These are phyloP conservation scores for Hagleromyces aurorensis DNA, from an alignment of 805 yeast genomes.

Conservation along the genomic window DNA sequence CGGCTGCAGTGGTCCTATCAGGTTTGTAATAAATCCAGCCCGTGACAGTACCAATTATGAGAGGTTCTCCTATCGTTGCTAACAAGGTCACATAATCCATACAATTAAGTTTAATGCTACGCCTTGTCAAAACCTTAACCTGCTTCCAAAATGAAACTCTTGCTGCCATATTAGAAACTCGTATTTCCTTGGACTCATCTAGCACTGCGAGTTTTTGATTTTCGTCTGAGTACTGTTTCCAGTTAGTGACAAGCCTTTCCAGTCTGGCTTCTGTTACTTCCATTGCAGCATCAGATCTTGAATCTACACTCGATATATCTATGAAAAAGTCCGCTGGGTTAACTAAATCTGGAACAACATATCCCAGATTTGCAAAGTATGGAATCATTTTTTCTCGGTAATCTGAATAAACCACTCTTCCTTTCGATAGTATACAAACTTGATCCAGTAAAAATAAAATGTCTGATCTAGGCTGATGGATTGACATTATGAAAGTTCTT, in stretches of 20 bases:
- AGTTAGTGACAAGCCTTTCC: slow-evolving; percentile 28
- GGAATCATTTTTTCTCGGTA: slow-evolving; percentile 37
- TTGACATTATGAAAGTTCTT: slow-evolving; percentile 64
- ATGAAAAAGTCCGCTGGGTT: slow-evolving; percentile 59
- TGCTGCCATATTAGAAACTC: slow-evolving; percentile 20
- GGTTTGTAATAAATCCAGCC: slow-evolving; percentile 78
- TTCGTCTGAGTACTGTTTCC: slow-evolving; percentile 28
- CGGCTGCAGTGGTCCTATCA: slow-evolving; percentile 33
- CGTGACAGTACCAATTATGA: slow-evolving; percentile 48
- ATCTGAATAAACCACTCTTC: slow-evolving; percentile 44
- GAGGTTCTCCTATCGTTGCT: slow-evolving; percentile 39
- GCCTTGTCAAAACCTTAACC: slow-evolving; percentile 35
- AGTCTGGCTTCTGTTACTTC: slow-evolving; percentile 31
- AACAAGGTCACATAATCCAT: slow-evolving; percentile 45
- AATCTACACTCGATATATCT: slow-evolving; percentile 51
- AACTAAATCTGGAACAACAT: slow-evolving; percentile 36
- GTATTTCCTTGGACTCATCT: slow-evolving; percentile 16
- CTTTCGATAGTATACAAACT: slow-evolving; percentile 60
- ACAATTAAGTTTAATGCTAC: slow-evolving; percentile 39
- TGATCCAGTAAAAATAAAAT: slow-evolving; percentile 62
- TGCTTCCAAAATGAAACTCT: slow-evolving; percentile 39
- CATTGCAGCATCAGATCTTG: slow-evolving; percentile 34
- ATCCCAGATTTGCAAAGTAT: slow-evolving; percentile 45
- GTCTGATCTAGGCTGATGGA: slow-evolving; percentile 81
- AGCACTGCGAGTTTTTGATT: slow-evolving; percentile 2